A percentile compares a stretch with the other conserved stretches of the same genome.
Evolutionary conservation across 768 basidiomycete species (phyloP).

Genomic region (Dioszegia hungarica): DNA sequence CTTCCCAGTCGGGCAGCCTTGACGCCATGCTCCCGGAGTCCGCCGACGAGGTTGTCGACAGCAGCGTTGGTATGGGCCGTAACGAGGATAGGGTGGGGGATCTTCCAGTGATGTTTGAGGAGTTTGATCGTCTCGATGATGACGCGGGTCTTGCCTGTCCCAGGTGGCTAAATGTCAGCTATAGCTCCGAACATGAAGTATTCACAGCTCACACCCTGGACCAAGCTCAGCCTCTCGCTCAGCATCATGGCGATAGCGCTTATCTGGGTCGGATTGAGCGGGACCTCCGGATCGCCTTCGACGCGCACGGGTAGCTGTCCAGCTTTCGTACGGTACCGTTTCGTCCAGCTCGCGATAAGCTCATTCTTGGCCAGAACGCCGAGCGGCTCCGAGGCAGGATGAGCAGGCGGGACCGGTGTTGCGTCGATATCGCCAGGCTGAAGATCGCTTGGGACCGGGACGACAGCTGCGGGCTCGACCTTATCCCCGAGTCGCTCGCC

Average conservation of each 20-base stretch:
- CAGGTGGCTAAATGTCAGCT: slow-evolving; percentile 25
- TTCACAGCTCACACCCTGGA: slow-evolving; percentile 69
- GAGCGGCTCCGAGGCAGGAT: slow-evolving; percentile 20
- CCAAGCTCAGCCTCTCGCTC: slow-evolving; percentile 67
- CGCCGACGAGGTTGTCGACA: slow-evolving; percentile 82
- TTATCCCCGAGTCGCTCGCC: background rate
- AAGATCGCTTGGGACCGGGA: background rate
- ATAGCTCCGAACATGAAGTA: background rate
- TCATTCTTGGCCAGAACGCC: slow-evolving; percentile 66
- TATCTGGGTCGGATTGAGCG: slow-evolving; percentile 70
- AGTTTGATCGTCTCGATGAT: slow-evolving; percentile 78
- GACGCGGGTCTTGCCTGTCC: slow-evolving; percentile 77
- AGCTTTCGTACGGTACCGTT: slow-evolving; percentile 56
- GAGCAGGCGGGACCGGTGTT: slow-evolving; percentile 45
- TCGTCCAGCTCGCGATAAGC: slow-evolving; percentile 75
- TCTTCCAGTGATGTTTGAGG: slow-evolving; percentile 78
- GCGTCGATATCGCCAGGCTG: slow-evolving; percentile 39
- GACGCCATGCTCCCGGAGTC: slow-evolving; percentile 58
- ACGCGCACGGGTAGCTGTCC: slow-evolving; percentile 56
- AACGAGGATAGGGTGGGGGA: slow-evolving; percentile 79
- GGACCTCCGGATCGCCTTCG: slow-evolving; percentile 72
- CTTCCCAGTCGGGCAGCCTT: slow-evolving; percentile 73
- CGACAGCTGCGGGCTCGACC: background rate
- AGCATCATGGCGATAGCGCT: slow-evolving; percentile 83
- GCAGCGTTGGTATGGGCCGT: slow-evolving; percentile 92